Conservation (phyloP, 1,284 basidiomycete species). For the Moesziomyces sp. region DNA sequence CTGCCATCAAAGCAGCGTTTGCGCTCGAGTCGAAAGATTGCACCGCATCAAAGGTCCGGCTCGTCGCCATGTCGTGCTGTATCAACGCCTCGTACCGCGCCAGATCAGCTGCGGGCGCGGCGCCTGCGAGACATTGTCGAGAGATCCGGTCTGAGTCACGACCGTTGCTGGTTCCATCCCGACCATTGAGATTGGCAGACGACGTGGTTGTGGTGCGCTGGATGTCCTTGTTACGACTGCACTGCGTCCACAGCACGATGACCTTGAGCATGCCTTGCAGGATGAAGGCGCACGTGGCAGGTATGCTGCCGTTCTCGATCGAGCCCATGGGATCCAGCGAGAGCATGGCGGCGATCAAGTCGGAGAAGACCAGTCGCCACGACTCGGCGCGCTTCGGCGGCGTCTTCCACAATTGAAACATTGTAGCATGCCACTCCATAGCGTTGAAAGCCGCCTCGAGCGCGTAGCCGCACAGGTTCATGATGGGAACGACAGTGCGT, state of each 20-base stretch:
- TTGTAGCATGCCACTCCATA: constrained; percentile 44
- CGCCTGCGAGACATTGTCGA: background rate
- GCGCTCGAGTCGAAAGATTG: background rate
- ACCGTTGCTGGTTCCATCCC: background rate
- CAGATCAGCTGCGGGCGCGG: background rate
- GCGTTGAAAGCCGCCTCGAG: constrained; percentile 45
- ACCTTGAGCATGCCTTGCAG: constrained; percentile 42
- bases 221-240: constrained; percentile 29
- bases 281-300: constrained; percentile 41
- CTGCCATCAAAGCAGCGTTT: background rate
- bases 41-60: constrained; percentile 10
- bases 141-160: background rate
- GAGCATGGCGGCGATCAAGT: constrained; percentile 19
- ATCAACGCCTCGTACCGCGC: constrained; percentile 10
- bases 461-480: constrained; percentile 33
- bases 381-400: constrained; percentile 35
- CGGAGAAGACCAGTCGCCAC: constrained; percentile 34
- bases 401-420: constrained; percentile 44
- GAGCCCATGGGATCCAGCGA: constrained; percentile 31
- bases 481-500: constrained; percentile 23
- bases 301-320: constrained; percentile 38
- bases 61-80: constrained; percentile 3
- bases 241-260: constrained; percentile 35
- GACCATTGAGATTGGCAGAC: background rate
- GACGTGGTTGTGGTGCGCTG: constrained; percentile 11